Percentiles rank a stretch among this genome's conserved stretches.
Evolutionary conservation across 129 eudicot genomes (phyloP).

Genomic region (Ambrosia trifida): DNA sequence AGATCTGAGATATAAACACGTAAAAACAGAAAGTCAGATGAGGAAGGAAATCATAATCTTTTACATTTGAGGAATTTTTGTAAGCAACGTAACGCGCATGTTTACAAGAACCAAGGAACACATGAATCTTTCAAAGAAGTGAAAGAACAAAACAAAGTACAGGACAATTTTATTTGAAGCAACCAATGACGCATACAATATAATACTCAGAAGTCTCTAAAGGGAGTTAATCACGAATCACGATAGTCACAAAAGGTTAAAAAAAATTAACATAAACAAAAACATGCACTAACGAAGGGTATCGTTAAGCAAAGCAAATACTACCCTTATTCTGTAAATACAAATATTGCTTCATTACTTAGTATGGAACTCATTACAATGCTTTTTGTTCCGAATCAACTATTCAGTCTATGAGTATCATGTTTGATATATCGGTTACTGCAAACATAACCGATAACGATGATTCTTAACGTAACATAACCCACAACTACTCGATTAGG

Average conservation of each 20-base stretch:
- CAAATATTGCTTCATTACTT: not conserved
- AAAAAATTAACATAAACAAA: not conserved
- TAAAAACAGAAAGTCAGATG: not conserved
- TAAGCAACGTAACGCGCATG: not conserved
- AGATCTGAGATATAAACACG: slow-evolving; percentile 50
- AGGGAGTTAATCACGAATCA: not conserved
- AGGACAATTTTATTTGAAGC: not conserved
- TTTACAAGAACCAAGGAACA: not conserved
- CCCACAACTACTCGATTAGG: not conserved
- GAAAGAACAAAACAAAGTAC: not conserved
- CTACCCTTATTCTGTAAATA: not conserved
- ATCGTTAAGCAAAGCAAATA: not conserved
- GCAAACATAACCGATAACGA: not conserved
- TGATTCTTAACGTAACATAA: slow-evolving; percentile 4
- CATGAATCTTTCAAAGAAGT: not conserved
- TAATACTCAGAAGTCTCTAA: not conserved
- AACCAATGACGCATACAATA: slow-evolving; percentile 6
- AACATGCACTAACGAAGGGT: not conserved
- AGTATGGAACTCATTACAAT: not conserved
- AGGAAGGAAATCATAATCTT: not conserved
- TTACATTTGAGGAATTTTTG: not conserved
- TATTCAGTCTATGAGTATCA: not conserved
- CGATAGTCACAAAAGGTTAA: not conserved
- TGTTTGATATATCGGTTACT: not conserved
- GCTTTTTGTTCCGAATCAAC: not conserved